Evolutionary conservation across 1,139 yeast species (phyloP).

Genomic region (Protomyces inundatus): DNA sequence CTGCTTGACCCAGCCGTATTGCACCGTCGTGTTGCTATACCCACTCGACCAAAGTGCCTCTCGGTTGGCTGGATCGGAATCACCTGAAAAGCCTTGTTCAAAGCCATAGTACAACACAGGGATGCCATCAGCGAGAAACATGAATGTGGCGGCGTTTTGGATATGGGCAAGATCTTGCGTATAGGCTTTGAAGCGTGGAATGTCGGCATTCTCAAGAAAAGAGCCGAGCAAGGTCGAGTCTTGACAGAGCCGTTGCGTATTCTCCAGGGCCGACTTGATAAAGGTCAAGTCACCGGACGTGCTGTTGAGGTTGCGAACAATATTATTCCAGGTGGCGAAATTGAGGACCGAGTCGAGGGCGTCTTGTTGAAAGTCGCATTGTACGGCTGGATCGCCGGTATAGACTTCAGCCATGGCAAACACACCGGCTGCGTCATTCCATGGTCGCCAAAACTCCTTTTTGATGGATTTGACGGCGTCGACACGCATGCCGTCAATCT

Average conservation of each 20-base stretch:
- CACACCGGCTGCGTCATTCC: conserved; percentile 15
- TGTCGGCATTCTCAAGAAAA: conserved; percentile 27
- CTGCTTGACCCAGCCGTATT: conserved; percentile 3
- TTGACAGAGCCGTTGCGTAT: neutral
- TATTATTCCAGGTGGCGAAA: conserved; percentile 8
- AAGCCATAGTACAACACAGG: conserved; percentile 27
- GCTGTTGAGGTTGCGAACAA: conserved; percentile 1
- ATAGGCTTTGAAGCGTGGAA: conserved; percentile 22
- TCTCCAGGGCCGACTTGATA: neutral
- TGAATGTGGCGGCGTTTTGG: conserved; percentile 10
- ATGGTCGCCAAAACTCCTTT: conserved; percentile 4
- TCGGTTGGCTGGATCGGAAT: conserved; percentile 23
- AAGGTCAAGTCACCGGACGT: neutral
- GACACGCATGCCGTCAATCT: conserved; percentile 26
- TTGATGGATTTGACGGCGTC: conserved; percentile 25
- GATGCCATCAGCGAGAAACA: conserved; percentile 22
- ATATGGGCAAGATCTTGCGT: conserved; percentile 8
- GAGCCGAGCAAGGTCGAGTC: conserved; percentile 7
- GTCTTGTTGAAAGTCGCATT: conserved; percentile 20
- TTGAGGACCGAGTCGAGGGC: conserved; percentile 18
- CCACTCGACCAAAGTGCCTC: conserved; percentile 25
- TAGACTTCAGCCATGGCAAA: conserved; percentile 24
- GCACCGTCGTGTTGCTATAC: conserved; percentile 6
- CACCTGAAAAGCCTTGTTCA: conserved; percentile 27
- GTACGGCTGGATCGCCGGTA: conserved; percentile 2